These are phyloP conservation scores for Pinus tabuliformis DNA, from an alignment of 75 land plant species.

Conservation along the genomic window DNA sequence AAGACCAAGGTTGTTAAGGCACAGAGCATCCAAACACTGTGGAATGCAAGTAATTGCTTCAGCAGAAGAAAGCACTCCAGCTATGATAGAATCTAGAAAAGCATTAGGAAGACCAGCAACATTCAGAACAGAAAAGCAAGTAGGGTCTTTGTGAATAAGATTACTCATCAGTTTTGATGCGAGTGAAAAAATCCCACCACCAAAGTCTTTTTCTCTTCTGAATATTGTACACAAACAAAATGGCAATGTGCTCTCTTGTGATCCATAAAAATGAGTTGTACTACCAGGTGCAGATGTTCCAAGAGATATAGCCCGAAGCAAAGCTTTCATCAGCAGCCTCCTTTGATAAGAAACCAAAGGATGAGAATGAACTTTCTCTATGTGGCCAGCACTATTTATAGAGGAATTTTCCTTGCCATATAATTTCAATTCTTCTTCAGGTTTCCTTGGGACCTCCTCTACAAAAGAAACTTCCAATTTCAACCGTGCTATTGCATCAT, in stretches of 20 bases:
- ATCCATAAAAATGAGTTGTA: conserved; percentile 13
- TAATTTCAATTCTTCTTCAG: conserved; percentile 10
- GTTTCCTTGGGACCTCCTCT: conserved; percentile 13
- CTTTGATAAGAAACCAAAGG: conserved; percentile 7
- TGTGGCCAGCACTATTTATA: conserved; percentile 14
- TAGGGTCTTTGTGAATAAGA: conserved; percentile 86
- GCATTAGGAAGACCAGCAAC: conserved; percentile 81
- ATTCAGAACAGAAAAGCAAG: conserved; percentile 75
- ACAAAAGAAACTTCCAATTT: conserved; percentile 29
- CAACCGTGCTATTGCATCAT: conserved; percentile 37
- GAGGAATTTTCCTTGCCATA: conserved; percentile 27
- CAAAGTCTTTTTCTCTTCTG: conserved; percentile 15
- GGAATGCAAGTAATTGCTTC: conserved; percentile 85
- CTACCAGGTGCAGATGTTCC: conserved; percentile 24
- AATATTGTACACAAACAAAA: conserved; percentile 22
- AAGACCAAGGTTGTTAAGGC: conserved; percentile 74
- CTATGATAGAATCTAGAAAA: conserved; percentile 73
- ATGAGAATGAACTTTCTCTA: neutral
- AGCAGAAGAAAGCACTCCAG: conserved; percentile 76
- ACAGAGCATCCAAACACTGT: conserved; percentile 79
- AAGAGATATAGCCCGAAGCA: conserved; percentile 20
- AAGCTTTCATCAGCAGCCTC: conserved; percentile 11
- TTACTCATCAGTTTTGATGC: conserved; percentile 27
- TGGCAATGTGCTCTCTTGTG: conserved; percentile 16
- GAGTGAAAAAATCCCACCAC: conserved; percentile 25